phyloP scores from a whole-genome alignment of 2,329 filamentous ascomycete species.

The Claviceps lovelessii region DNA sequence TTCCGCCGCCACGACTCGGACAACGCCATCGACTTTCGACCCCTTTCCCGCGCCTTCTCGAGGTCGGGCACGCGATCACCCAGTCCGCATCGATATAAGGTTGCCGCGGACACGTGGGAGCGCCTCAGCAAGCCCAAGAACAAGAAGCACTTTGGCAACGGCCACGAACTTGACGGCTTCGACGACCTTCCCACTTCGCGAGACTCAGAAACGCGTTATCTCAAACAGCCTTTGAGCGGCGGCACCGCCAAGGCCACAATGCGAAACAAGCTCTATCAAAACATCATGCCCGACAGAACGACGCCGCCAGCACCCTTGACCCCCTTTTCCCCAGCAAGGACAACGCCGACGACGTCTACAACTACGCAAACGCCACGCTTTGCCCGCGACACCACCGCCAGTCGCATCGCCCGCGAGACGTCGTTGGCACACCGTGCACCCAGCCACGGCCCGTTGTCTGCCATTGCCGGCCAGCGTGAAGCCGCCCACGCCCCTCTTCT shows the following conservation, averaged over 20 bases:
- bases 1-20: conserved; percentile 78
- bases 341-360: conserved; percentile 20
- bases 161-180: conserved; percentile 81
- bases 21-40: conserved; percentile 42
- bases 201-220: conserved; percentile 64
- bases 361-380: conserved; percentile 40
- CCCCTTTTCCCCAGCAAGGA: conserved; percentile 41
- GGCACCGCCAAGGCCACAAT: conserved; percentile 50
- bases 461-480: conserved; percentile 40
- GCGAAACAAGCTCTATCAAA: conserved; percentile 43
- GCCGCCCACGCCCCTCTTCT: conserved; percentile 37
- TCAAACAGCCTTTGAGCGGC: conserved; percentile 57
- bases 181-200: conserved; percentile 87
- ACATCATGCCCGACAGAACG: conserved; percentile 38
- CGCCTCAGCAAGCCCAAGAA: conserved; percentile 56
- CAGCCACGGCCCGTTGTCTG: conserved; percentile 37
- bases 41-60: conserved; percentile 42
- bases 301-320: conserved; percentile 37
- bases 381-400: conserved; percentile 50
- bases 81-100: conserved; percentile 36
- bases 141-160: conserved; percentile 62
- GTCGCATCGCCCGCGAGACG: conserved; percentile 49
- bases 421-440: conserved; percentile 45
- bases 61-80: conserved; percentile 45
- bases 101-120: conserved; percentile 41